Evolutionary conservation across 2,329 filamentous ascomycete genomes (phyloP).

Genomic region (Aphanoascus verrucosus): DNA sequence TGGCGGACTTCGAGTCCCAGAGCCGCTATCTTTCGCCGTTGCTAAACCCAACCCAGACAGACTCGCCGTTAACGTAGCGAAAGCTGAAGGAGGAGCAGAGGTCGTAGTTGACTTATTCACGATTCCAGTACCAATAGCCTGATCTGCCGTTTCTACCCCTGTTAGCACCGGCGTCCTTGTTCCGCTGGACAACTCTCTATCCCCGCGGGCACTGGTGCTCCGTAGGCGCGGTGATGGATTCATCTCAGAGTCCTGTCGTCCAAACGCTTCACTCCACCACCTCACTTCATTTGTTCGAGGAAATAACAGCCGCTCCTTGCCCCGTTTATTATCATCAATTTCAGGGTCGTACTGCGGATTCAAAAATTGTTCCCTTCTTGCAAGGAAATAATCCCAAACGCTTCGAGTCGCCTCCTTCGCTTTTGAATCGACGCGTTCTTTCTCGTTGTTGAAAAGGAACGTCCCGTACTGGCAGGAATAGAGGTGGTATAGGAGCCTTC

Average conservation of each 20-base stretch:
- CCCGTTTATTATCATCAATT: slow-evolving; percentile 67
- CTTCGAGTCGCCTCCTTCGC: slow-evolving; percentile 65
- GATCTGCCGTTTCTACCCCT: slow-evolving; percentile 49
- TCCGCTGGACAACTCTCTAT: slow-evolving; percentile 21
- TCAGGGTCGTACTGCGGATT: slow-evolving; percentile 67
- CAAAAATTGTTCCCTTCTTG: slow-evolving; percentile 65
- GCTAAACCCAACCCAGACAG: slow-evolving; percentile 38
- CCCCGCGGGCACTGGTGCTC: slow-evolving; percentile 37
- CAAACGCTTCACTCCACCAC: slow-evolving; percentile 90
- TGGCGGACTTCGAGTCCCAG: slow-evolving; percentile 18
- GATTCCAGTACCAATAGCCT: slow-evolving; percentile 40
- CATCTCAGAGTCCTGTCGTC: slow-evolving; percentile 83
- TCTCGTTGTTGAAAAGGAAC: slow-evolving; percentile 91
- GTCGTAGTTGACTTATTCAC: slow-evolving; percentile 23
- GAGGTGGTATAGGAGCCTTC: slow-evolving; percentile 80
- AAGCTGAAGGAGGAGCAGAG: slow-evolving; percentile 24
- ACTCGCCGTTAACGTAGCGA: slow-evolving; percentile 37
- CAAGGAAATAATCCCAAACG: slow-evolving; percentile 93
- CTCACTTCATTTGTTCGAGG: slow-evolving; percentile 66
- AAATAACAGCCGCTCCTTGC: slow-evolving; percentile 73
- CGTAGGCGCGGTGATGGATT: slow-evolving; percentile 53
- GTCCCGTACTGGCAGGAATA: slow-evolving; percentile 96
- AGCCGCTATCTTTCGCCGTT: slow-evolving; percentile 23
- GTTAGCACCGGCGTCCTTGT: slow-evolving; percentile 45
- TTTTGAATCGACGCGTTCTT: slow-evolving; percentile 62